Percentiles rank a stretch among this genome's conserved stretches.
These are phyloP conservation scores for Xylaria bambusicola DNA, from an alignment of 495 filamentous ascomycete genomes.

Conservation along the genomic window DNA sequence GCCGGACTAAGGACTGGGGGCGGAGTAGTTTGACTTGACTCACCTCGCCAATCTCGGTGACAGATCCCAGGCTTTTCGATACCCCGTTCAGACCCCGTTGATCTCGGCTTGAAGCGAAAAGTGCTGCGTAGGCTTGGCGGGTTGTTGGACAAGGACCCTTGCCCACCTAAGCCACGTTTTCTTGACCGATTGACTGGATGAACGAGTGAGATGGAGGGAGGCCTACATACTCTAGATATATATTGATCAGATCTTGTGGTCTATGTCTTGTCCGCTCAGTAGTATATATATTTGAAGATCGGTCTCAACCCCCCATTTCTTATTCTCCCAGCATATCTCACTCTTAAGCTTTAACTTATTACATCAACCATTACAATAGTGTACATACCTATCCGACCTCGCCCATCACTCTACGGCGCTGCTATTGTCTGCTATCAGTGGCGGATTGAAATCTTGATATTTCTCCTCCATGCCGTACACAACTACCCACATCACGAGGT, in stretches of 20 bases:
- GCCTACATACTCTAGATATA: too few species aligned
- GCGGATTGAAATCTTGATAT: neutral
- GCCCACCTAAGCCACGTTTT: neutral
- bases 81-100: neutral
- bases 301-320: too few species aligned
- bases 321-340: too few species aligned
- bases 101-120: constrained; percentile 6
- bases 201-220: neutral
- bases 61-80: neutral
- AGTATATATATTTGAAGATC: neutral
- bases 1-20: neutral
- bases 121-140: neutral
- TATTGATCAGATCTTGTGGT: too few species aligned
- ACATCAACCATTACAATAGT: too few species aligned
- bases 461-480: neutral
- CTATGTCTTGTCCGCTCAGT: too few species aligned
- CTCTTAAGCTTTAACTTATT: too few species aligned
- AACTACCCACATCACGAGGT: neutral
- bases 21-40: constrained; percentile 3
- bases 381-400: too few species aligned
- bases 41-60: constrained; percentile 11
- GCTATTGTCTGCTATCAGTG: neutral
- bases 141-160: neutral
- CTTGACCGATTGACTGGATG: neutral
- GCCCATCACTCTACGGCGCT: too few species aligned